Percentiles rank a stretch among this genome's conserved stretches.
These are phyloP conservation scores for Cercospora berteroae DNA, from an alignment of 2,329 filamentous ascomycete species.

Conservation along the genomic window DNA sequence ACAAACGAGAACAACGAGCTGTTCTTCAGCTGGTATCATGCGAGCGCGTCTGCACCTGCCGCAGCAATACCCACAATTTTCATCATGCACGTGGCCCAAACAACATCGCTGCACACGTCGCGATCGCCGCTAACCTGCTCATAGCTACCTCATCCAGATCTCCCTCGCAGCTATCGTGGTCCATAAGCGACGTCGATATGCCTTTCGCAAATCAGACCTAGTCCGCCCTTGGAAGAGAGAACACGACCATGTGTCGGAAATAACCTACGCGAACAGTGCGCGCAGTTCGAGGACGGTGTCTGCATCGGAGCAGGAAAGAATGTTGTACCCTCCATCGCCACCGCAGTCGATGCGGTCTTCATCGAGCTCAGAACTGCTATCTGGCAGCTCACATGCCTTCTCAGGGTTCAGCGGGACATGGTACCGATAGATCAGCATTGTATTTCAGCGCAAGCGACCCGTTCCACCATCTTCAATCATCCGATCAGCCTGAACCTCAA, in stretches of 20 bases:
- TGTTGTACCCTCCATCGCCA: neutral
- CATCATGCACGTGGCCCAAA: slow-evolving; percentile 14
- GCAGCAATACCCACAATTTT: slow-evolving; percentile 18
- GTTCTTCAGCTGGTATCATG: slow-evolving; percentile 15
- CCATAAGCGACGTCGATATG: slow-evolving; percentile 8
- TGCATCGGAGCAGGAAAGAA: slow-evolving; percentile 2
- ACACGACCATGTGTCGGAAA: neutral
- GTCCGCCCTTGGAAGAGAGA: slow-evolving; percentile 6
- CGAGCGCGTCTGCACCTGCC: slow-evolving; percentile 14
- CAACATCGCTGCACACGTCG: neutral
- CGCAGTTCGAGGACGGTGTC: neutral
- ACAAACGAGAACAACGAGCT: slow-evolving; percentile 1
- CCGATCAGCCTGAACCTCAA: neutral
- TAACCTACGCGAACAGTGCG: neutral
- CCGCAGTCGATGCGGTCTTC: neutral
- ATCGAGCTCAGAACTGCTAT: neutral
- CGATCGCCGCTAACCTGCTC: neutral
- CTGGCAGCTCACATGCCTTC: neutral
- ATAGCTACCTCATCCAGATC: slow-evolving; percentile 10
- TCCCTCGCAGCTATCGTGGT: slow-evolving; percentile 7
- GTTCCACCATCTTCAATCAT: neutral
- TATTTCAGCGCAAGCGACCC: neutral
- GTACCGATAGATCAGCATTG: neutral
- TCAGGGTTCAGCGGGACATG: neutral
- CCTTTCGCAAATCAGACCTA: slow-evolving; percentile 6